Conservation (phyloP, 192 early-diverging fungal genomes). For the Coemansia erecta region DNA sequence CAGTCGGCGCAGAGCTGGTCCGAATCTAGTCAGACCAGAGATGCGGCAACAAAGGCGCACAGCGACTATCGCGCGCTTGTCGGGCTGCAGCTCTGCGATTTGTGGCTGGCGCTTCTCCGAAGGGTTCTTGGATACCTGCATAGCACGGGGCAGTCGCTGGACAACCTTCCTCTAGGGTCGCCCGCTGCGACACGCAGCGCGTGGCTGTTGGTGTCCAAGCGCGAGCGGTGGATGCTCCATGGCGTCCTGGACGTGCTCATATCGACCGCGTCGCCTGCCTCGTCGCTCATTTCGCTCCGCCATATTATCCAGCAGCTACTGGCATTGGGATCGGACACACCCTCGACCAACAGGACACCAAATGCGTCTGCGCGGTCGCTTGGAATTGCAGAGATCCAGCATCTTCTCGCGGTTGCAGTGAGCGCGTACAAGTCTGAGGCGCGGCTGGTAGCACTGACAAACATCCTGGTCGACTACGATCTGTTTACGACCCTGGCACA, state of each 20-base stretch:
- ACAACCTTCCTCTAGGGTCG: conserved; percentile 7
- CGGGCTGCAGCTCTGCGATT: conserved; percentile 42
- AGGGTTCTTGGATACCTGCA: conserved; percentile 40
- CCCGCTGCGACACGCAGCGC: conserved; percentile 22
- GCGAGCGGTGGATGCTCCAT: conserved; percentile 53
- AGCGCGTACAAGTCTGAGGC: conserved; percentile 53
- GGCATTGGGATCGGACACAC: conserved; percentile 3
- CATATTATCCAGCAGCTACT: conserved; percentile 50
- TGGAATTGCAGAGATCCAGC: conserved; percentile 48
- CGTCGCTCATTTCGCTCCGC: conserved; percentile 46
- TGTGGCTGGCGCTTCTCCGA: conserved; percentile 44
- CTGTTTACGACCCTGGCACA: conserved; percentile 46
- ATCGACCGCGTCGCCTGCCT: conserved; percentile 42
- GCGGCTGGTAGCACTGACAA: conserved; percentile 48
- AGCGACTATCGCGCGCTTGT: conserved; percentile 30
- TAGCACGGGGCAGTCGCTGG: conserved; percentile 30
- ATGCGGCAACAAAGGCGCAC: conserved; percentile 13
- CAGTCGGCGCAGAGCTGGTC: conserved; percentile 13
- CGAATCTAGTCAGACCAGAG: background rate
- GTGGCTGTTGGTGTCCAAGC: conserved; percentile 40
- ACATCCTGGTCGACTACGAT: conserved; percentile 48
- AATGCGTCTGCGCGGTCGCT: conserved; percentile 29
- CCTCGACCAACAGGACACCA: background rate
- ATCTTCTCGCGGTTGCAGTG: conserved; percentile 44
- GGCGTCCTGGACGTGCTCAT: conserved; percentile 48